Base-by-base conservation (phyloP, 768 basidiomycete species). In the Collybia sp. region DNA sequence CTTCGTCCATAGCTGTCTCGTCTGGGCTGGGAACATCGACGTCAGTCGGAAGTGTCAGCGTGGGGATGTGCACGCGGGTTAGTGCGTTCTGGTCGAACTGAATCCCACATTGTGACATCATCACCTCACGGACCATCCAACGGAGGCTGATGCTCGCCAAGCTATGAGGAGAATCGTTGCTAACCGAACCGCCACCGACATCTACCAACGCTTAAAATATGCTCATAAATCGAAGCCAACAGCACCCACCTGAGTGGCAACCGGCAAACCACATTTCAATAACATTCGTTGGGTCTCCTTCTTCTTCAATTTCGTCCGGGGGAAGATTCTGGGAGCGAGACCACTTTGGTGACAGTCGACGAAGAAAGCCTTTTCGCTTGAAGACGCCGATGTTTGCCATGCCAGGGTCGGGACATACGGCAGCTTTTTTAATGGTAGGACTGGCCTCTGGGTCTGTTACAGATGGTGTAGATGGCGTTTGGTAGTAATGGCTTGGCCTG, bases 221-320 rank as follows among this genome's bases (percentile, higher is more conserved):
- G 20, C 25, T 38, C 36, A 35, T 13, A 25, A 33, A 19, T 19
- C 31, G n/a, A 13, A 10, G 38, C 20, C 6, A 39, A 20, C 3
- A 11, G 31, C 34, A 62, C 80, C 45, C 48, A 88, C 87, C 87
- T 36, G 65, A 58, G 54, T 90, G 88, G 50, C 80, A 79, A 1
- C 88, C 88, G 5, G 79, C 54, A 54, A 92, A 92, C 87, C 87
- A 92, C 2, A 90, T 86, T 58, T 92, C 88, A 11, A 81, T 58
- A 12, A 88, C 79, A 59, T 88, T 79, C 18, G 55, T 56, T 19
- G 57, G 49, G 9, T 50, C 48, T 20, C 48, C 40, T 5, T 38
- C n/a, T 13, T 43, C 36, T 18, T 48, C 49, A 13, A 50, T 51
- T 39, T 10, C 15, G 17, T 45, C 33, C n/a, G 35, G 40, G 4